These are phyloP conservation scores for Furcasterigmium furcatum DNA, from an alignment of 2,329 filamentous ascomycete species.

Conservation along the genomic window DNA sequence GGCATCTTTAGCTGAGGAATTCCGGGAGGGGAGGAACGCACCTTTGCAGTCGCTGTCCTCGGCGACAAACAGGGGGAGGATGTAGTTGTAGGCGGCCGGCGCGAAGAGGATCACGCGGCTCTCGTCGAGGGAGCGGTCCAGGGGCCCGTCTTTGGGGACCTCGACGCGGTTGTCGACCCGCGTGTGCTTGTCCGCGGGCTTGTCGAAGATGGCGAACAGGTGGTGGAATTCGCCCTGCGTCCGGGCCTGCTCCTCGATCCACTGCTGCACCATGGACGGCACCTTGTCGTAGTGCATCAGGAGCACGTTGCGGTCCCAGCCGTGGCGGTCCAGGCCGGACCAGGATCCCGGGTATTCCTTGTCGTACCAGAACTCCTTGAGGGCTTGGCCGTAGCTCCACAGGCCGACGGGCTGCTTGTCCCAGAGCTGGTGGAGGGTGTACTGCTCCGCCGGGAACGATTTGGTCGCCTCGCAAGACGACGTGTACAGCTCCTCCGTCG, in stretches of 20 bases:
- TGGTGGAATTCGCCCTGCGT: constrained; percentile 27
- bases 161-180: constrained; percentile 32
- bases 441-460: constrained; percentile 35
- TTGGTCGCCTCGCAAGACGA: constrained; percentile 27
- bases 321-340: constrained; percentile 49
- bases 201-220: constrained; percentile 37
- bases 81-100: constrained; percentile 37
- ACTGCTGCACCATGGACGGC: constrained; percentile 39
- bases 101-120: constrained; percentile 36
- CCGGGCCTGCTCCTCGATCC: constrained; percentile 42
- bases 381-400: constrained; percentile 31
- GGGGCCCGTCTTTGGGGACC: constrained; percentile 15
- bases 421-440: constrained; percentile 39
- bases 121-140: constrained; percentile 17
- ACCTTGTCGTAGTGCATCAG: constrained; percentile 41
- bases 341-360: constrained; percentile 48
- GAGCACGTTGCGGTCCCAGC: constrained; percentile 42
- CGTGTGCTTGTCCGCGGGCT: constrained; percentile 30
- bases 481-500: constrained; percentile 21
- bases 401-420: constrained; percentile 32
- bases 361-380: constrained; percentile 34
- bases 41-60: constrained; percentile 30
- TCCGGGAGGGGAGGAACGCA: constrained; percentile 13
- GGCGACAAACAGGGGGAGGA: constrained; percentile 38
- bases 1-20: background rate